phyloP scores from a whole-genome alignment of 2,329 filamentous ascomycete species.

The Arthrobotrys sphaeroides region DNA sequence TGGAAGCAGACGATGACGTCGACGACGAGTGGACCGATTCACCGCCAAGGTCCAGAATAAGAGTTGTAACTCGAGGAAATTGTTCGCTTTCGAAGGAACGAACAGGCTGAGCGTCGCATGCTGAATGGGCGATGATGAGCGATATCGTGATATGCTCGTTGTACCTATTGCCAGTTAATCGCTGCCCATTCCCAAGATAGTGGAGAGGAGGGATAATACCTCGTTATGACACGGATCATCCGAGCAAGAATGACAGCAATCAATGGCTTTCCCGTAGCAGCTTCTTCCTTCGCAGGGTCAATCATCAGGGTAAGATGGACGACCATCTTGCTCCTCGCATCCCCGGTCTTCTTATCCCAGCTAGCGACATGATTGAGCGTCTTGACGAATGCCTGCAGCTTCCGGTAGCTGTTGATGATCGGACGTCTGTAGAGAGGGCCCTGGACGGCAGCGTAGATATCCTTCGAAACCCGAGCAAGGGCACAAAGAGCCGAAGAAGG shows the following conservation, averaged over 20 bases:
- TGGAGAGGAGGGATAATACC: constrained; percentile 38
- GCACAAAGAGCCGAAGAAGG: constrained; percentile 47
- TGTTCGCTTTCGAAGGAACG: constrained; percentile 54
- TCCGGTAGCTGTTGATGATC: constrained; percentile 54
- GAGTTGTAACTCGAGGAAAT: constrained; percentile 55
- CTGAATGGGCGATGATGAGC: constrained; percentile 55
- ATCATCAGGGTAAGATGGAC: constrained; percentile 54
- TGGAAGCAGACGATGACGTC: constrained; percentile 14
- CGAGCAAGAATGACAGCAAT: constrained; percentile 56
- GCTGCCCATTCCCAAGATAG: background rate
- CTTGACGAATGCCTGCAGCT: constrained; percentile 52
- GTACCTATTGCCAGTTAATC: constrained; percentile 42
- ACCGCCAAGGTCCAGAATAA: constrained; percentile 55
- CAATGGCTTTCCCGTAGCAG: constrained; percentile 41
- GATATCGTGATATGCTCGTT: constrained; percentile 55
- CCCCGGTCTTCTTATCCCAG: constrained; percentile 54
- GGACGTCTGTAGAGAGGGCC: constrained; percentile 56
- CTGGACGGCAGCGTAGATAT: constrained; percentile 56
- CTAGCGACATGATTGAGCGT: constrained; percentile 54
- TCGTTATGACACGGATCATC: constrained; percentile 53
- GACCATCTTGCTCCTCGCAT: constrained; percentile 56
- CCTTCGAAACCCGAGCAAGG: constrained; percentile 55
- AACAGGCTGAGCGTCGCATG: constrained; percentile 56
- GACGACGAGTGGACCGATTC: constrained; percentile 5
- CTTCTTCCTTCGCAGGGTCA: constrained; percentile 54